Conservation (phyloP, 176 grass and related monocot species). For the Triticum dicoccoides region DNA sequence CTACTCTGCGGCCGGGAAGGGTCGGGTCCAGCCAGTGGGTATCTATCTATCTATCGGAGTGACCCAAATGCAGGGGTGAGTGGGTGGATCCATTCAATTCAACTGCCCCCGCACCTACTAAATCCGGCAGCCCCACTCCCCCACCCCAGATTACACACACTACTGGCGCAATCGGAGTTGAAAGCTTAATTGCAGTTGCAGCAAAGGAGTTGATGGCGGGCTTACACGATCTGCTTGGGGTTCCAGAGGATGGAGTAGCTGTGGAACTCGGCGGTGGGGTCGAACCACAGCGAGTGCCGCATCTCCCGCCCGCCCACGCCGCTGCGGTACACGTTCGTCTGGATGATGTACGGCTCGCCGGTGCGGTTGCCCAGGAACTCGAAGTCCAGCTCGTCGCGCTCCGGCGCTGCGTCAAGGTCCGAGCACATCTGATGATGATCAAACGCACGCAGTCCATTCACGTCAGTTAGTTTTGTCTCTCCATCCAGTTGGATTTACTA, state of each 20-base stretch:
- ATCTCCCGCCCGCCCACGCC: conserved; percentile 90
- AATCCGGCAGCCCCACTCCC: background rate
- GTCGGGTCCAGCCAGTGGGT: background rate
- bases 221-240: conserved; percentile 85
- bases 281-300: conserved; percentile 96
- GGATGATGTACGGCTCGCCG: conserved; percentile 89
- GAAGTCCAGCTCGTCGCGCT: conserved; percentile 91
- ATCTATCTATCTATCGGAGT: background rate
- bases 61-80: background rate
- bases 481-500: no score
- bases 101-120: background rate
- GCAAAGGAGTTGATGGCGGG: background rate
- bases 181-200: no score
- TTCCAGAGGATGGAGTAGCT: conserved; percentile 96
- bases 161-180: no score
- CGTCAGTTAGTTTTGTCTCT: background rate
- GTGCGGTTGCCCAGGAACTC: conserved; percentile 98
- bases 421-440: conserved; percentile 79
- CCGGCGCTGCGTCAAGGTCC: conserved; percentile 65
- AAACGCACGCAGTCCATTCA: background rate
- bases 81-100: conserved; percentile 15
- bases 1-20: background rate
- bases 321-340: conserved; percentile 93
- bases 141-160: background rate
- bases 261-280: conserved; percentile 93